These are phyloP conservation scores for Magnolia changhungtana DNA, from an alignment of 164 flowering plant genomes.

Conservation along the genomic window DNA sequence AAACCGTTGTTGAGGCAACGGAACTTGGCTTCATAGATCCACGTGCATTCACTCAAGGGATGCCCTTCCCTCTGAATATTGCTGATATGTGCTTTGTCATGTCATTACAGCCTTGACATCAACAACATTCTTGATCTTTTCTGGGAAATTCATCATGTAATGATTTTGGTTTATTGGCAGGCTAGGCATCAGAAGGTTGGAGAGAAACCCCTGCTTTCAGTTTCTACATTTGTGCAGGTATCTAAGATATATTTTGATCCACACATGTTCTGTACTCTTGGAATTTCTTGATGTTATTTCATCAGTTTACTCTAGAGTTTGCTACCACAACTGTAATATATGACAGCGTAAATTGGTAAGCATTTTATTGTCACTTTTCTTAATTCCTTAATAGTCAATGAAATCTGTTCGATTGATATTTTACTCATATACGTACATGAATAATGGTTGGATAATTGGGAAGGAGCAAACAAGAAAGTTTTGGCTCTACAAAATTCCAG, in stretches of 20 bases:
- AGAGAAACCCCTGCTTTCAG: conserved; percentile 86
- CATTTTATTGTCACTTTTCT: neutral
- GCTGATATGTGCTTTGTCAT: too few relatives aligned
- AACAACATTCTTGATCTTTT: too few relatives aligned
- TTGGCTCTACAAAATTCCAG: too few relatives aligned
- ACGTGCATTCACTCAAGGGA: too few relatives aligned
- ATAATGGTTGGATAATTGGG: too few relatives aligned
- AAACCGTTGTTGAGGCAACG: too few relatives aligned
- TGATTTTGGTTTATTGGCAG: conserved; percentile 35
- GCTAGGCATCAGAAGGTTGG: conserved; percentile 84
- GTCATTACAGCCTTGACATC: too few relatives aligned
- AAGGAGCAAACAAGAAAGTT: too few relatives aligned
- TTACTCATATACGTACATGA: too few relatives aligned
- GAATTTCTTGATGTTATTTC: neutral
- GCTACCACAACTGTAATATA: neutral
- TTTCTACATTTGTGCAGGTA: conserved; percentile 84
- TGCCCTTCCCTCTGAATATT: too few relatives aligned
- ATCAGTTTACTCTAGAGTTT: neutral
- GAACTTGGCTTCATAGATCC: too few relatives aligned
- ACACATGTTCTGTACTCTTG: neutral
- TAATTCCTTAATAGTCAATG: neutral
- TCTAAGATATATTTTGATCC: neutral
- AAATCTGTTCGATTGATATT: too few relatives aligned
- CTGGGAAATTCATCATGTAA: neutral
- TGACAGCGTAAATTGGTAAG: neutral